Evolutionary conservation across 2,329 filamentous ascomycete genomes (phyloP).

Genomic region (Ascochyta rabiei): DNA sequence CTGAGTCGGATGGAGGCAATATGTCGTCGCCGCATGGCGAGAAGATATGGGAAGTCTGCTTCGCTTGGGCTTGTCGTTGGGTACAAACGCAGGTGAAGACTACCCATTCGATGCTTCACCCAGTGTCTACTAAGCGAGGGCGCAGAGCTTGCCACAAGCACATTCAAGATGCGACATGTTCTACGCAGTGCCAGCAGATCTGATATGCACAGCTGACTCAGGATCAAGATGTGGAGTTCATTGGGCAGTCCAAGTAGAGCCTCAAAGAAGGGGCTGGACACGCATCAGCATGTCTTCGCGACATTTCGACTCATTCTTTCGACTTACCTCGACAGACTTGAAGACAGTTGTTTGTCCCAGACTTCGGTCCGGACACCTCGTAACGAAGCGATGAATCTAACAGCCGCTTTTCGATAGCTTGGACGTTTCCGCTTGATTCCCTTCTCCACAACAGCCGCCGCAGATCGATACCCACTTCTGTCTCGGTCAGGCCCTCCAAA

Average conservation of each 20-base stretch:
- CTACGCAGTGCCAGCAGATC: conserved; percentile 42
- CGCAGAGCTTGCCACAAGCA: conserved; percentile 40
- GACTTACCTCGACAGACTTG: conserved; percentile 33
- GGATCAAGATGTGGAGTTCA: conserved; percentile 44
- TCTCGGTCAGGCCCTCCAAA: conserved; percentile 25
- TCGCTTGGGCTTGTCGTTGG: conserved; percentile 38
- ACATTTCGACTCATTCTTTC: background rate
- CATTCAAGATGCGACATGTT: conserved; percentile 40
- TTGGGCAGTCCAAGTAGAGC: conserved; percentile 42
- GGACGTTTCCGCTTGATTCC: conserved; percentile 36
- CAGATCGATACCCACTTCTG: conserved; percentile 20
- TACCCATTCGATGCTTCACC: conserved; percentile 41
- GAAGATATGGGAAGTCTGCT: conserved; percentile 42
- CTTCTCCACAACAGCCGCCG: conserved; percentile 21
- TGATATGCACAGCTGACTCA: conserved; percentile 42
- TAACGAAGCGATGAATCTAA: conserved; percentile 42
- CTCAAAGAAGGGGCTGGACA: conserved; percentile 37
- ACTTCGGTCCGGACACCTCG: conserved; percentile 34
- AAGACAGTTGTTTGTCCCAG: conserved; percentile 25
- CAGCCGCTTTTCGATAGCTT: conserved; percentile 41
- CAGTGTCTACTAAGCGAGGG: conserved; percentile 45
- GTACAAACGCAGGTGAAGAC: conserved; percentile 43
- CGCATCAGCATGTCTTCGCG: conserved; percentile 5
- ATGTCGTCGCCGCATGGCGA: conserved; percentile 44
- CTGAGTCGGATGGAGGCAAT: conserved; percentile 45